Evolutionary conservation across 306 rosid genomes (phyloP).

Genomic region (Begonia fuchsioides): DNA sequence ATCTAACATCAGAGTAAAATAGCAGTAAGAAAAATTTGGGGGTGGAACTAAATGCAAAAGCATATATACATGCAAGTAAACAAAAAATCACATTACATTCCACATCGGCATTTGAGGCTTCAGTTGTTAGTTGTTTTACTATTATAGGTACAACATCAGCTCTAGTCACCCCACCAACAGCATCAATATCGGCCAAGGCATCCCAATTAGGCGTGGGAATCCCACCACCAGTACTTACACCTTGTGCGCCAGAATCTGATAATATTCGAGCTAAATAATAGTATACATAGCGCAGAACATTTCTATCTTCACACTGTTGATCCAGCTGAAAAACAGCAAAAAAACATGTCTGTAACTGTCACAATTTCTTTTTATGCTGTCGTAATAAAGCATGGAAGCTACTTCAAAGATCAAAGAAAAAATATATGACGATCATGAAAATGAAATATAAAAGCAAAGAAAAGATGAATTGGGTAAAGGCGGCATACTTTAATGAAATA

Average conservation of each 20-base stretch:
- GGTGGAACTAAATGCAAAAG: not conserved
- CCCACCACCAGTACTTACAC: conserved; percentile 91
- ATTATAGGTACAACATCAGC: conserved; percentile 98
- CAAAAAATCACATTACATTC: conserved; percentile 46
- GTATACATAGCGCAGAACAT: conserved; percentile 74
- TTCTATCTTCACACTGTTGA: conserved; percentile 96
- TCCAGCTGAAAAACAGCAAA: conserved; percentile 36
- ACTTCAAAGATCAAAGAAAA: too few species aligned
- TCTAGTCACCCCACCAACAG: conserved; percentile 93
- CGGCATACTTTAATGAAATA: too few species aligned
- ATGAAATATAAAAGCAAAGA: too few species aligned
- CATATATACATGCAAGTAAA: not conserved
- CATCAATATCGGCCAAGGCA: conserved; percentile 96
- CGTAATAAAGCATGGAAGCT: too few species aligned
- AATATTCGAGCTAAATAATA: conserved; percentile 92
- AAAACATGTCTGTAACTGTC: not conserved
- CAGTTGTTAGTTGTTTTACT: conserved; percentile 67
- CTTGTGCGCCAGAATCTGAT: conserved; percentile 81
- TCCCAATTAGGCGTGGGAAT: conserved; percentile 99
- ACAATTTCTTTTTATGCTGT: too few species aligned
- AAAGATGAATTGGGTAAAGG: too few species aligned
- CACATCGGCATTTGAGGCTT: conserved; percentile 41
- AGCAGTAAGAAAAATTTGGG: too few species aligned
- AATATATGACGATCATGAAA: too few species aligned
- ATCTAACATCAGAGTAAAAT: too few species aligned